Percentiles rank a stretch among this genome's conserved stretches.
Evolutionary conservation across 495 filamentous ascomycete genomes (phyloP).

Genomic region (Penicillium riverlandense): DNA sequence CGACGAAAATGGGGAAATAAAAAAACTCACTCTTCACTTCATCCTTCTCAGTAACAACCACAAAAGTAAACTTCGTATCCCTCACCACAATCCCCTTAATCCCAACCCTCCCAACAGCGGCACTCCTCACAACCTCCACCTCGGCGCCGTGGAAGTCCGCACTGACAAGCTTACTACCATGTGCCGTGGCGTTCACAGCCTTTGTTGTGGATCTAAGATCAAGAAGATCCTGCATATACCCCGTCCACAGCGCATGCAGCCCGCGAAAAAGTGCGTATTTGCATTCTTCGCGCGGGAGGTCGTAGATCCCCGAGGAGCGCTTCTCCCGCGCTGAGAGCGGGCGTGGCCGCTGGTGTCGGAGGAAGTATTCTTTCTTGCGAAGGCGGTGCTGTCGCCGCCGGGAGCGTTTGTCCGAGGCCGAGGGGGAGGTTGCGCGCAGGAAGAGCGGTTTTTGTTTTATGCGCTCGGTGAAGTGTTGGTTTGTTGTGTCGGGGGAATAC

Average conservation of each 20-base stretch:
- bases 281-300: constrained; percentile 57
- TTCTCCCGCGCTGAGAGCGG: constrained; percentile 79
- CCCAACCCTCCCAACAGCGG: constrained; percentile 76
- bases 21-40: constrained; percentile 51
- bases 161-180: constrained; percentile 61
- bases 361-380: constrained; percentile 45
- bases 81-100: constrained; percentile 78
- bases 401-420: constrained; percentile 54
- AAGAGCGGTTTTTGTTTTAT: constrained; percentile 76
- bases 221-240: constrained; percentile 74
- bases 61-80: constrained; percentile 81
- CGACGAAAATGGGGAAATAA: background rate
- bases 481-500: constrained; percentile 62
- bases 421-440: constrained; percentile 64
- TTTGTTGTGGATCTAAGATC: constrained; percentile 35
- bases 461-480: constrained; percentile 69
- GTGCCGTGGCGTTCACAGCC: constrained; percentile 39
- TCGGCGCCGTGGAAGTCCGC: constrained; percentile 88
- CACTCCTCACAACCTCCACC: constrained; percentile 74
- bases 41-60: constrained; percentile 62
- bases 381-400: constrained; percentile 52
- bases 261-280: constrained; percentile 72
- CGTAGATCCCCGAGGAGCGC: constrained; percentile 62
- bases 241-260: constrained; percentile 70
- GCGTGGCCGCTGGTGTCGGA: constrained; percentile 58